A percentile compares a stretch with the other conserved stretches of the same genome.
phyloP scores from a whole-genome alignment of 345 rosid species.

The Physaria fendleri region DNA sequence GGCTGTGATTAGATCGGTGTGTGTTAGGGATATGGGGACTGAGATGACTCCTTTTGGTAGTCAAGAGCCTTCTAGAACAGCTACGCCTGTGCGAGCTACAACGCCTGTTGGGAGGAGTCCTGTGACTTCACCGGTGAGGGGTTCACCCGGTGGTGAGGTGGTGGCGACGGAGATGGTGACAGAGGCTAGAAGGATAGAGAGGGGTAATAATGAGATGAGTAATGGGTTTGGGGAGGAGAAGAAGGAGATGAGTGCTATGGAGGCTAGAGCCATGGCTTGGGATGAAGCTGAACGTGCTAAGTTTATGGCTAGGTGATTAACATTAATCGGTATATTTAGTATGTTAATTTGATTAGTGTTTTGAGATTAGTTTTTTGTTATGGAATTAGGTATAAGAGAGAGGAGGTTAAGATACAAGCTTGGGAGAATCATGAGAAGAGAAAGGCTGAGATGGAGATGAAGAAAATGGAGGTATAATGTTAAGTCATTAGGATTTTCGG shows the following conservation, averaged over 20 bases:
- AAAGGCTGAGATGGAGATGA: slow-evolving; percentile 94
- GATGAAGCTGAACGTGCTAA: slow-evolving; percentile 93
- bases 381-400: slow-evolving; percentile 70
- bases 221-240: not conserved
- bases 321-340: not conserved
- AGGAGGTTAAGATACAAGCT: slow-evolving; percentile 89
- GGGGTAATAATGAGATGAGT: not conserved
- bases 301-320: slow-evolving; percentile 72
- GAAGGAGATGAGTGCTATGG: slow-evolving; percentile 47
- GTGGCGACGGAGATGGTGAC: slow-evolving; percentile 9
- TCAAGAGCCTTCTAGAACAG: slow-evolving; percentile 89
- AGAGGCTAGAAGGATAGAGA: slow-evolving; percentile 13
- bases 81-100: slow-evolving; percentile 71
- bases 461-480: slow-evolving; percentile 68
- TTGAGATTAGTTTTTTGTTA: not conserved
- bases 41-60: slow-evolving; percentile 95
- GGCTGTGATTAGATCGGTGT: slow-evolving; percentile 53
- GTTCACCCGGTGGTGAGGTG: slow-evolving; percentile 29
- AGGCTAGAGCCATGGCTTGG: slow-evolving; percentile 79
- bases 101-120: slow-evolving; percentile 79
- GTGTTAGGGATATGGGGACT: slow-evolving; percentile 94
- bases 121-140: slow-evolving; percentile 64
- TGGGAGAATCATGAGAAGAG: slow-evolving; percentile 96
- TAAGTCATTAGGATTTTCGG: not conserved
- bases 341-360: not conserved